A percentile compares a stretch with the other conserved stretches of the same genome.
These are phyloP conservation scores for Schrenkiella parvula DNA, from an alignment of 345 rosid species.

Conservation along the genomic window DNA sequence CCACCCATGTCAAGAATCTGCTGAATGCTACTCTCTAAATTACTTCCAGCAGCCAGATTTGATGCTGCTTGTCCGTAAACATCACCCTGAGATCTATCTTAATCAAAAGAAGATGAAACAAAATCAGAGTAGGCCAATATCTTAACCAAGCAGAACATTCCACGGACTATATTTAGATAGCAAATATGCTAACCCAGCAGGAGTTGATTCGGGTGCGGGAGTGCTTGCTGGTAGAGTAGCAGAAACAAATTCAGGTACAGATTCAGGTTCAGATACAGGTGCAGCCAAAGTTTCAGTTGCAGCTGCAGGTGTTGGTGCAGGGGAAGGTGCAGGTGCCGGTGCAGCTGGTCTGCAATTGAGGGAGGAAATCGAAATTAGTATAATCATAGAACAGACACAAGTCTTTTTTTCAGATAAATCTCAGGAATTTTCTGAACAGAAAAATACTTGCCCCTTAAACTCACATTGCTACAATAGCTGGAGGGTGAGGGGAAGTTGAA, in stretches of 20 bases:
- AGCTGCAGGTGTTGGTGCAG: background rate
- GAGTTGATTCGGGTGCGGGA: conserved; percentile 39
- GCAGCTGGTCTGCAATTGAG: conserved; percentile 17
- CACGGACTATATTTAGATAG: conserved; percentile 29
- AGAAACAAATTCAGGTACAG: conserved; percentile 22
- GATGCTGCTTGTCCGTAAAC: conserved; percentile 84
- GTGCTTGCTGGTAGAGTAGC: conserved; percentile 29
- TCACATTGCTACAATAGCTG: conserved; percentile 42
- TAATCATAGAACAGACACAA: background rate
- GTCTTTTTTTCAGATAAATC: background rate
- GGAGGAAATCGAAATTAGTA: background rate
- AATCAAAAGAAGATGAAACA: conserved; percentile 4
- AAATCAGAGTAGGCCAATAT: background rate
- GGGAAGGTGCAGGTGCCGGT: background rate
- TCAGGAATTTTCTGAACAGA: background rate
- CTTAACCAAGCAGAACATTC: conserved; percentile 1
- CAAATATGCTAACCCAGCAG: conserved; percentile 27
- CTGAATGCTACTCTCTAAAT: conserved; percentile 75
- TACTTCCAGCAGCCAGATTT: conserved; percentile 76
- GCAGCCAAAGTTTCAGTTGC: conserved; percentile 6
- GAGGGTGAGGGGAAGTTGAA: conserved; percentile 42
- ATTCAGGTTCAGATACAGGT: background rate
- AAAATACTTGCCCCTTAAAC: conserved; percentile 20
- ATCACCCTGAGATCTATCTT: conserved; percentile 53
- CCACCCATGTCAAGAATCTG: conserved; percentile 98